phyloP scores from a whole-genome alignment of 805 yeast species.

The Schwanniomyces vanrijiae region DNA sequence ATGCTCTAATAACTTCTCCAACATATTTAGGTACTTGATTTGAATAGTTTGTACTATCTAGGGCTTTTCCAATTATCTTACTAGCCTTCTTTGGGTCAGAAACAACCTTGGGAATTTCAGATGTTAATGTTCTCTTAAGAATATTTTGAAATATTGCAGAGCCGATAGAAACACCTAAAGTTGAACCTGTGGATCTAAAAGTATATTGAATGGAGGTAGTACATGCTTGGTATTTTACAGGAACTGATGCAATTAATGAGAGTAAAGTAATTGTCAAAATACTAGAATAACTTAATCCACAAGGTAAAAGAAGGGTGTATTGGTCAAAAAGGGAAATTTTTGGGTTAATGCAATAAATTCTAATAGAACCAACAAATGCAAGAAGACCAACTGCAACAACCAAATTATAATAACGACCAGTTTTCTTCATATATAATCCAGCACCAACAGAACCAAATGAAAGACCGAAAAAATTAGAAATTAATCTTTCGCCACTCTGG shows the following conservation, averaged over 20 bases:
- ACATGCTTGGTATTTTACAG: constrained; percentile 69
- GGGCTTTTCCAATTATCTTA: constrained; percentile 50
- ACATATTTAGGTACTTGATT: constrained; percentile 54
- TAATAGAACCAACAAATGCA: constrained; percentile 46
- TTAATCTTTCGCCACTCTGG: constrained; percentile 54
- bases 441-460: constrained; percentile 65
- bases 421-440: constrained; percentile 64
- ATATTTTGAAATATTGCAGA: constrained; percentile 63
- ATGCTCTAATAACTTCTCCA: constrained; percentile 42
- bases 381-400: constrained; percentile 42
- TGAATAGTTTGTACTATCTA: constrained; percentile 56
- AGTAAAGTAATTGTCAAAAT: constrained; percentile 70
- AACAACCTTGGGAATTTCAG: constrained; percentile 16
- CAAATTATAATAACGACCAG: constrained; percentile 62
- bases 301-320: constrained; percentile 41
- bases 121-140: constrained; percentile 27
- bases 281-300: constrained; percentile 67
- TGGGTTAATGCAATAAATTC: constrained; percentile 27
- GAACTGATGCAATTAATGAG: constrained; percentile 76
- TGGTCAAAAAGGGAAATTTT: constrained; percentile 17
- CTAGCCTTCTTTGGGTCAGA: constrained; percentile 36
- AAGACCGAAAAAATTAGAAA: constrained; percentile 70
- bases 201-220: constrained; percentile 90
- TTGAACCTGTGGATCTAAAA: constrained; percentile 84
- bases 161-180: constrained; percentile 72